Percentiles rank a stretch among this genome's conserved stretches.
Conservation (phyloP, 495 filamentous ascomycete species). For the Thermochaetoides thermophila region DNA sequence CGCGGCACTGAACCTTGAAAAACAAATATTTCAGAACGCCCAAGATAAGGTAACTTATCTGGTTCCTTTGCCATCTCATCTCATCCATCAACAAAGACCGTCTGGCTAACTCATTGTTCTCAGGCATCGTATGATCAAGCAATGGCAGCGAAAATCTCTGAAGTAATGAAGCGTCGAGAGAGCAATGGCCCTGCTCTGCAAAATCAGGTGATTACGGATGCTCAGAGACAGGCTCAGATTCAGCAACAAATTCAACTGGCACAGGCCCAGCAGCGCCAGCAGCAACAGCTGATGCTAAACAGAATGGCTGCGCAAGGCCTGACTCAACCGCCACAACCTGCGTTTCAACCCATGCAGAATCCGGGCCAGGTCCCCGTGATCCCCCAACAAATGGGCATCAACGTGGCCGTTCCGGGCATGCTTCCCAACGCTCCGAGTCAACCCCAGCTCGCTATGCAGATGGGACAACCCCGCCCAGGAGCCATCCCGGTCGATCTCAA, state of each 20-base stretch:
- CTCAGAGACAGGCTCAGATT: slow-evolving; percentile 26
- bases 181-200: slow-evolving; percentile 27
- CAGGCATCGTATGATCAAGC: slow-evolving; percentile 27
- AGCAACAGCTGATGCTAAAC: slow-evolving; percentile 31
- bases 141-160: slow-evolving; percentile 15
- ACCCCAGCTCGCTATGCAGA: slow-evolving; percentile 27
- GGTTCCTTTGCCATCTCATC: neutral
- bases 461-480: slow-evolving; percentile 10
- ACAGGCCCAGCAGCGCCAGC: slow-evolving; percentile 12
- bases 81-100: slow-evolving; percentile 1
- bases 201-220: slow-evolving; percentile 25
- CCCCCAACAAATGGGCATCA: slow-evolving; percentile 21
- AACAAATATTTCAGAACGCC: slow-evolving; percentile 24
- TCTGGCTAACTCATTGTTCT: slow-evolving; percentile 5
- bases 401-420: slow-evolving; percentile 19
- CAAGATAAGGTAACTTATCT: slow-evolving; percentile 29
- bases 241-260: slow-evolving; percentile 15
- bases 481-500: slow-evolving; percentile 1
- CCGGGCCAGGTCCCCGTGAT: slow-evolving; percentile 34
- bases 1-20: slow-evolving; percentile 25
- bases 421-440: slow-evolving; percentile 18
- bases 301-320: slow-evolving; percentile 26
- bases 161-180: slow-evolving; percentile 27
- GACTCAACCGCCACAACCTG: slow-evolving; percentile 25
- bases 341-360: slow-evolving; percentile 34